Evolutionary conservation across 2,329 filamentous ascomycete species (phyloP).

Genomic region (Periglandula ipomoeae): DNA sequence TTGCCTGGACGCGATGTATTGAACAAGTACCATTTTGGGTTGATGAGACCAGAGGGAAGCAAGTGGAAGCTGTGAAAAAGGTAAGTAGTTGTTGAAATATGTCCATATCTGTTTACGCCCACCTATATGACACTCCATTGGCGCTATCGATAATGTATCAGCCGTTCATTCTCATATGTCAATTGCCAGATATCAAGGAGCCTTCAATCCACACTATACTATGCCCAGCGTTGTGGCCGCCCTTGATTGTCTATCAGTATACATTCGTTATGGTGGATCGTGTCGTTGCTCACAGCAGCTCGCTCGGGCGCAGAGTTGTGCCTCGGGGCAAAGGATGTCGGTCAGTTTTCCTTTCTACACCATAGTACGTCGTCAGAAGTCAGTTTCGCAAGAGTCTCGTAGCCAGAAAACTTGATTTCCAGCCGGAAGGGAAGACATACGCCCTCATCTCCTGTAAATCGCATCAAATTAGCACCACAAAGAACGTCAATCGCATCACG

Average conservation of each 20-base stretch:
- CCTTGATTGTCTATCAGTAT: slow-evolving; percentile 12
- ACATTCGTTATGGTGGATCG: slow-evolving; percentile 3
- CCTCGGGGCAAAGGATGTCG: slow-evolving; percentile 23
- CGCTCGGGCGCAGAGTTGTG: slow-evolving; percentile 25
- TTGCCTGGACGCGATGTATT: neutral
- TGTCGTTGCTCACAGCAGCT: slow-evolving; percentile 21
- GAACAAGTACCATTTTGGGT: slow-evolving; percentile 44
- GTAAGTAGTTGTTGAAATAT: neutral
- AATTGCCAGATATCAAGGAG: slow-evolving; percentile 5
- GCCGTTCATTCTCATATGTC: neutral
- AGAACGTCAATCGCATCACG: neutral
- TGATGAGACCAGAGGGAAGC: slow-evolving; percentile 61
- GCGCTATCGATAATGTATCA: slow-evolving; percentile 12
- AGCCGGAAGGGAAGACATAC: slow-evolving; percentile 11
- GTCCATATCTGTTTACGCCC: slow-evolving; percentile 10
- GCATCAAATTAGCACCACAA: slow-evolving; percentile 12
- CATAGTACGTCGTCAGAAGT: slow-evolving; percentile 11
- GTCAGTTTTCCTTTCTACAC: slow-evolving; percentile 27
- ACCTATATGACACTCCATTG: slow-evolving; percentile 29
- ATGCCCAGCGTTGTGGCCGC: slow-evolving; percentile 21
- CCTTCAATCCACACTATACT: slow-evolving; percentile 12
- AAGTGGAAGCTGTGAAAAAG: slow-evolving; percentile 42
- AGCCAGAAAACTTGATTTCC: neutral
- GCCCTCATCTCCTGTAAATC: slow-evolving; percentile 25
- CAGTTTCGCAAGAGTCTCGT: slow-evolving; percentile 5